Base-by-base conservation (phyloP, 805 yeast genomes). In the Candida quercuum region DNA sequence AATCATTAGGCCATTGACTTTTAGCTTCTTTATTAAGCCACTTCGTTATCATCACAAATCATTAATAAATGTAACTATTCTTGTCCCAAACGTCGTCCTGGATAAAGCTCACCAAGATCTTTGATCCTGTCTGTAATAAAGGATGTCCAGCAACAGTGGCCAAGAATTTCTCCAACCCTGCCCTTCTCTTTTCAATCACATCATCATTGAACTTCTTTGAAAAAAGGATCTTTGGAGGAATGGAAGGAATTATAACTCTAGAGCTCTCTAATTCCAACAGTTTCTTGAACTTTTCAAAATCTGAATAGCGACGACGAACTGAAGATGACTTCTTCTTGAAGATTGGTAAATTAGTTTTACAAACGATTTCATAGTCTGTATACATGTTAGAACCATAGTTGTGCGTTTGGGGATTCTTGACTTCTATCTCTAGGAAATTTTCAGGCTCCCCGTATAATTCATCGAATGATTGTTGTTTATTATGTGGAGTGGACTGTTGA, bases 391-490 rank as follows among this genome's bases (percentile, higher is more conserved):
- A 62, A 5, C 75, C 76, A 53, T 84, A 61, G 2, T 76, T 78
- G 51, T 86, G 94, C 0, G 95, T 86, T 45, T 77, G 76, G 10
- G 95, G 94, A 56, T 81, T 81, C 20, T 67, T 42, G 41, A 88
- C 95, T 59, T 89, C 97, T 25, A 93, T 79, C 61, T 91, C 99
- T 28, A 91, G 71, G 54, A 88, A 86, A 62, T 87, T 86, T 60
- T 93, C 98, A 0, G 97, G 98, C 51, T 85, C 95, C 0, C 94
- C 96, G 55, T 93, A 93, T 30, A 85, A 72, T 51, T 87, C 95
- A 45, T 77, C 84, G 57, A 80, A 81, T 4, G 86, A 71, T 58
- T 83, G 91, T 42, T 69, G 72, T 47, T 66, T 72, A 45, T 61
- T 56, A 42, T 66, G 60, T 61, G 15, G 51, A 41, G 11, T 48